phyloP scores from a whole-genome alignment of 345 rosid species.

The Eucalyptus marginata region DNA sequence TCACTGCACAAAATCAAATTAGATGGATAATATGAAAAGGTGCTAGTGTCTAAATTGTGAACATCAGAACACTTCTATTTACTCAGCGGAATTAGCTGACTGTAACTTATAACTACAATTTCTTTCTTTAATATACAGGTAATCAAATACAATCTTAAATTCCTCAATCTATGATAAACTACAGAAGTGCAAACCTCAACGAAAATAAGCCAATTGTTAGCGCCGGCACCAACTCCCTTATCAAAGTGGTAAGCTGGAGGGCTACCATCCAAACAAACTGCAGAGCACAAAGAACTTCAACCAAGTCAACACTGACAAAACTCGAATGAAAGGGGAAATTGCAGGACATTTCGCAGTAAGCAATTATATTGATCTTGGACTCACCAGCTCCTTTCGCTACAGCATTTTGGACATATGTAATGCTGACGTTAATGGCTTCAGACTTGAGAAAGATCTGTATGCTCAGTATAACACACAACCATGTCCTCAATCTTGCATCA shows the following conservation, averaged over 20 bases:
- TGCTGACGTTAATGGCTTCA: conserved; percentile 35
- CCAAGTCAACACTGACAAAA: background rate
- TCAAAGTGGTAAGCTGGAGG: conserved; percentile 88
- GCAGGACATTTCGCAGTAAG: background rate
- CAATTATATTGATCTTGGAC: background rate
- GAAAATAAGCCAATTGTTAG: conserved; percentile 73
- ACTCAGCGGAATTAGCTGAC: background rate
- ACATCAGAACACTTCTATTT: background rate
- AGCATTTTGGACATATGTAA: conserved; percentile 51
- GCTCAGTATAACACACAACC: conserved; percentile 20
- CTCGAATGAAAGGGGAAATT: background rate
- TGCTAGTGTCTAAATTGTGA: background rate
- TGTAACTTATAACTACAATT: background rate
- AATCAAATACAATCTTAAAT: background rate
- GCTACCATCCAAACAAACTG: conserved; percentile 97
- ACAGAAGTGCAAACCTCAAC: conserved; percentile 48
- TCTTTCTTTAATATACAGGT: background rate
- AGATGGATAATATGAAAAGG: background rate
- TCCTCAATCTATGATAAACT: background rate
- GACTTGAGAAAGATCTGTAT: conserved; percentile 20
- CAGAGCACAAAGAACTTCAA: background rate
- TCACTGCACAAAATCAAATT: background rate
- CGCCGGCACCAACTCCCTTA: conserved; percentile 70
- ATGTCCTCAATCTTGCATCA: conserved; percentile 21
- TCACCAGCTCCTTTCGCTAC: conserved; percentile 85